phyloP scores from a whole-genome alignment of 2,329 filamentous ascomycete species.

The Magnaporthiopsis rhizophila region DNA sequence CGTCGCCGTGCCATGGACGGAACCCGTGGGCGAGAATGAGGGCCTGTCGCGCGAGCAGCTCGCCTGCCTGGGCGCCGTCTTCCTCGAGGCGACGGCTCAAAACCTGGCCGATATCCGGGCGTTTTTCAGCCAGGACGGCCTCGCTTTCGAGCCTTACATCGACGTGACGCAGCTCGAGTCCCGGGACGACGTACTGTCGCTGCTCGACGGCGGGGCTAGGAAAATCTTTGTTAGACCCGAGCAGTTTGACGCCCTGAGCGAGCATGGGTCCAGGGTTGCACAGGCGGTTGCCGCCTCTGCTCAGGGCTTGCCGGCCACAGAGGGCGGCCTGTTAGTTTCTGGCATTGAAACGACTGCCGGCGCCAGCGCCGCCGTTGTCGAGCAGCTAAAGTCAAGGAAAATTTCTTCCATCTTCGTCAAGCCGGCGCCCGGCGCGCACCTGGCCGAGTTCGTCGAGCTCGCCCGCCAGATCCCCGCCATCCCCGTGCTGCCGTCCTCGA shows the following conservation, averaged over 20 bases:
- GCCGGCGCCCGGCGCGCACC: conserved; percentile 35
- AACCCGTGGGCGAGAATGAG: conserved; percentile 35
- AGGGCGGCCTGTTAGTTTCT: conserved; percentile 45
- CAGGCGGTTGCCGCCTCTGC: conserved; percentile 36
- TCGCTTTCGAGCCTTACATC: conserved; percentile 58
- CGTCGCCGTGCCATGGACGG: conserved; percentile 40
- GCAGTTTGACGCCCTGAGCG: conserved; percentile 52
- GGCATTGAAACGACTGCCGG: conserved; percentile 34
- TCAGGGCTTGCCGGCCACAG: conserved; percentile 29
- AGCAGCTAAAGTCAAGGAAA: conserved; percentile 31
- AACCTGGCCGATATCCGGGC: conserved; percentile 33
- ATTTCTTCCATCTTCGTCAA: conserved; percentile 42
- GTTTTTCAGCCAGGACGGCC: conserved; percentile 41
- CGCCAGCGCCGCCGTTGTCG: conserved; percentile 26
- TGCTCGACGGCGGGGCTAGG: conserved; percentile 78
- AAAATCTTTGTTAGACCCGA: conserved; percentile 74
- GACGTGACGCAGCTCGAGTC: conserved; percentile 65
- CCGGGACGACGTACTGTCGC: conserved; percentile 64
- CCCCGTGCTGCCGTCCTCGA: conserved; percentile 65
- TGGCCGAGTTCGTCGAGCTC: conserved; percentile 38
- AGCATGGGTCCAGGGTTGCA: conserved; percentile 49
- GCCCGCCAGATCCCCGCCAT: conserved; percentile 49
- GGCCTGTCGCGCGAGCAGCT: conserved; percentile 51
- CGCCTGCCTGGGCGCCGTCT: conserved; percentile 49
- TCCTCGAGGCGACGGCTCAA: conserved; percentile 41